These are phyloP conservation scores for Plectosphaerella sp. DNA, from an alignment of 2,329 filamentous ascomycete species.

Conservation along the genomic window DNA sequence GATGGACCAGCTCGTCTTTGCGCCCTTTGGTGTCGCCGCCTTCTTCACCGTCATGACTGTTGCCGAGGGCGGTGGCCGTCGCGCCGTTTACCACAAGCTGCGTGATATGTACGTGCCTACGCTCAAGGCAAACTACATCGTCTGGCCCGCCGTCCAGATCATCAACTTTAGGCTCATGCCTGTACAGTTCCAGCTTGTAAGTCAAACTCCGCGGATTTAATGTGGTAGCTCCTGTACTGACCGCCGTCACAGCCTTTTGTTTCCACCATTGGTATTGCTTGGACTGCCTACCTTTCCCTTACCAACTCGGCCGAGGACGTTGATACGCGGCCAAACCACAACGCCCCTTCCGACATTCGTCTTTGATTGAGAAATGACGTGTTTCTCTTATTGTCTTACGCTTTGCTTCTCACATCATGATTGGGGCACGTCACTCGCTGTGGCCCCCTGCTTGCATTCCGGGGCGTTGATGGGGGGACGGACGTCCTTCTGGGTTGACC, in stretches of 20 bases:
- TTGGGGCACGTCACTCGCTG: too few species aligned
- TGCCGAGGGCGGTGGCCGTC: conserved; percentile 82
- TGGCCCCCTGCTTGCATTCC: too few species aligned
- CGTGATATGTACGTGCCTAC: conserved; percentile 91
- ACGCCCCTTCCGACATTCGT: conserved; percentile 26
- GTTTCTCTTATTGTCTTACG: too few species aligned
- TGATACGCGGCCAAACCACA: conserved; percentile 19
- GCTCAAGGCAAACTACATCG: conserved; percentile 88
- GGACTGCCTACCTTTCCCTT: conserved; percentile 94
- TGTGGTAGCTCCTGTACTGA: not conserved
- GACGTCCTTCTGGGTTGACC: too few species aligned
- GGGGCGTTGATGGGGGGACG: too few species aligned
- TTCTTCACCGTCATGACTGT: conserved; percentile 98
- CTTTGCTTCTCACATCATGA: too few species aligned
- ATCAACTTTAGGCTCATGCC: conserved; percentile 96
- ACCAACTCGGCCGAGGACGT: conserved; percentile 80
- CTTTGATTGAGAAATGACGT: conserved; percentile 16
- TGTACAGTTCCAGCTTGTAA: conserved; percentile 91
- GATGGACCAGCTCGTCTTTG: conserved; percentile 90
- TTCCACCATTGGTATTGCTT: conserved; percentile 90
- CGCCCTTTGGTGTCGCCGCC: conserved; percentile 76
- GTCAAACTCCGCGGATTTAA: conserved; percentile 28
- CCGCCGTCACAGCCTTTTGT: conserved; percentile 73
- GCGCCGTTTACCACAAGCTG: conserved; percentile 78
- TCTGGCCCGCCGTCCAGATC: conserved; percentile 95